Evolutionary conservation across 352 stramenopile species (phyloP), one percentile per base, ranked within the genome.

Genomic region (Globisporangium perplexum): DNA sequence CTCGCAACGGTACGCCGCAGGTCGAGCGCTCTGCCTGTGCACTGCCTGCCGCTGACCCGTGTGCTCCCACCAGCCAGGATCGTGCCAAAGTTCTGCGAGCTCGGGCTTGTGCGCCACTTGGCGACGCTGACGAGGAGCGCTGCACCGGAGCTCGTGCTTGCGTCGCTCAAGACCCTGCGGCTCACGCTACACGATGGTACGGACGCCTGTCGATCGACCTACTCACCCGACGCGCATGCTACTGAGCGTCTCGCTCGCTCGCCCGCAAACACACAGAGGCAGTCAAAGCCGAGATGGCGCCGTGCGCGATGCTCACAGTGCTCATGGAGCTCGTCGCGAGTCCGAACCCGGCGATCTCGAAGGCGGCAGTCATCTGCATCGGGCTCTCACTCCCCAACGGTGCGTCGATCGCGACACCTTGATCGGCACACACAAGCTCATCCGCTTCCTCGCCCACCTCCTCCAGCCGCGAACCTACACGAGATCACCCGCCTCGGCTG

Each of bases 361-460:
- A 72, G 14, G 64, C 75, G 28, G 75, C 77, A 2, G 64, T 85
- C 10, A 60, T 73, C 15, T 86, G 73, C 42, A 71, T 88, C 35
- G 75, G 78, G 1, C 50, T 84, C 20, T 77, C 72, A 0, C 61
- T 87, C 0, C 77, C 78, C 14, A 81, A 86, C 31, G 53, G 78
- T 89, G 63, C 30, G 63, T 14, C 11, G n/a, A n/a, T n/a, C n/a
- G 7, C n/a, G n/a, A 31, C 47, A 28, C 24, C 24, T 6, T 7
- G 8, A 14, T 10, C 7, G 18, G 20, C 14, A 14, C 18, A 41
- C 14, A 26, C 46, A 23, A 11, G 14, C 24, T 23, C 23, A 6
- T 8, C 6, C 7, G 5, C 35, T 14, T 28, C 4, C 28, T 5
- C 20, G 18, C 11, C 22, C 28, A 50, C 8, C 24, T 53, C 12